Evolutionary conservation across 257 asterid species (phyloP).

Genomic region (Thymus quinquecostatus): DNA sequence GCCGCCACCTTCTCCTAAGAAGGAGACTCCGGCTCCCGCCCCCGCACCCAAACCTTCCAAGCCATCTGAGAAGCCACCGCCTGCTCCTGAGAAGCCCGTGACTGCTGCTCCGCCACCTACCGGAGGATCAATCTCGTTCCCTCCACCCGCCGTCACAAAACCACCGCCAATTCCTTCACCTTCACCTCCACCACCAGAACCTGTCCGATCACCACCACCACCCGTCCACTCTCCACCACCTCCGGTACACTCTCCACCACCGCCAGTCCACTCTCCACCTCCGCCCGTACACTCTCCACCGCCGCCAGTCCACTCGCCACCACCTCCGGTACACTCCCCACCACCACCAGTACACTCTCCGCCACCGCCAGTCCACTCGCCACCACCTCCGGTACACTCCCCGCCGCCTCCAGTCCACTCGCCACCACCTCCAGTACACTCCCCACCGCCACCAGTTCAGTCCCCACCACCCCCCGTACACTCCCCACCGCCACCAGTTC

Average conservation of each 20-base stretch:
- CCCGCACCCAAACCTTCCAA: constrained; percentile 17
- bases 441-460: constrained; percentile 17
- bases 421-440: constrained; percentile 18
- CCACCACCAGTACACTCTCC: background rate
- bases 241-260: background rate
- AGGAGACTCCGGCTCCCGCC: constrained; percentile 17
- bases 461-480: constrained; percentile 30
- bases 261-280: background rate
- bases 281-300: background rate
- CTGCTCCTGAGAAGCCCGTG: constrained; percentile 19
- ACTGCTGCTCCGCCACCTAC: constrained; percentile 12
- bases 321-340: background rate
- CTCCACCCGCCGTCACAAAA: constrained; percentile 16
- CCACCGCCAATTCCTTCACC: constrained; percentile 14
- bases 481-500: constrained; percentile 31
- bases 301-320: background rate
- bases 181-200: constrained; percentile 24
- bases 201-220: constrained; percentile 28
- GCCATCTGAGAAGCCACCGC: background rate
- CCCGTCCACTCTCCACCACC: constrained; percentile 31
- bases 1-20: constrained; percentile 16
- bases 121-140: background rate
- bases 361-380: background rate
- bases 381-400: background rate
- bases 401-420: constrained; percentile 1